These are phyloP conservation scores for Scenedesmus sp. DNA, from an alignment of 163 green algal species.

Conservation along the genomic window DNA sequence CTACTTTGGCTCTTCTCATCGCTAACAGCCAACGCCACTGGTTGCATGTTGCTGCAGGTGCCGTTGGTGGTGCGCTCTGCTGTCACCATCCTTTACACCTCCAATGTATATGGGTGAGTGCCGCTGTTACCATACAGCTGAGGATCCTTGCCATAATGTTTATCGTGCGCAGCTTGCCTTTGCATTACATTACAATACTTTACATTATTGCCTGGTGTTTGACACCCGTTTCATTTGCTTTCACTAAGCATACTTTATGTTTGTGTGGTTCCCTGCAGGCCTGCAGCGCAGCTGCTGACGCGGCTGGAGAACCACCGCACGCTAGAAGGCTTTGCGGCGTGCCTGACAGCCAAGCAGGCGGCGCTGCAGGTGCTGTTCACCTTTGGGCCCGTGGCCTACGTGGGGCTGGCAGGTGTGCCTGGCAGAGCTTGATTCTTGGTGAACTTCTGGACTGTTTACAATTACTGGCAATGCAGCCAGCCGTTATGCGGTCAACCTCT, in stretches of 20 bases:
- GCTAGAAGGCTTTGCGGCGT: constrained; percentile 13
- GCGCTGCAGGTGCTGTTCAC: constrained; percentile 3
- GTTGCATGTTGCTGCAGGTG: neutral
- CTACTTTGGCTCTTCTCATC: too few relatives aligned
- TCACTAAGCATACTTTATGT: neutral
- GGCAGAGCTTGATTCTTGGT: too few relatives aligned
- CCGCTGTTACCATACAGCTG: too few relatives aligned
- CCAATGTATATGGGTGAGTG: neutral
- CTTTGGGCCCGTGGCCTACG: constrained; percentile 21
- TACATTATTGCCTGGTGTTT: neutral
- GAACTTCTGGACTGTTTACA: too few relatives aligned
- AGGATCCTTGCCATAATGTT: neutral
- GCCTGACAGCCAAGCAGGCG: constrained; percentile 34
- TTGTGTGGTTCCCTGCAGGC: neutral
- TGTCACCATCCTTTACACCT: neutral
- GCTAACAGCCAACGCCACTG: too few relatives aligned
- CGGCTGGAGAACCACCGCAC: constrained; percentile 13
- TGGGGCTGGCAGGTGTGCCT: constrained; percentile 24
- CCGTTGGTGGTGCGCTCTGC: constrained; percentile 7
- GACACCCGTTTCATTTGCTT: neutral
- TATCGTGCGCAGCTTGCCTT: neutral
- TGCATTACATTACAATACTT: neutral
- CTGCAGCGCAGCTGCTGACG: neutral
- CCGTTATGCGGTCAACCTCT: too few relatives aligned
- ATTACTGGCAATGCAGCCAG: too few relatives aligned